Evolutionary conservation across 2,329 filamentous ascomycete species (phyloP), one percentile per base, ranked within the genome.

Genomic region (Zopfia rhizophila): DNA sequence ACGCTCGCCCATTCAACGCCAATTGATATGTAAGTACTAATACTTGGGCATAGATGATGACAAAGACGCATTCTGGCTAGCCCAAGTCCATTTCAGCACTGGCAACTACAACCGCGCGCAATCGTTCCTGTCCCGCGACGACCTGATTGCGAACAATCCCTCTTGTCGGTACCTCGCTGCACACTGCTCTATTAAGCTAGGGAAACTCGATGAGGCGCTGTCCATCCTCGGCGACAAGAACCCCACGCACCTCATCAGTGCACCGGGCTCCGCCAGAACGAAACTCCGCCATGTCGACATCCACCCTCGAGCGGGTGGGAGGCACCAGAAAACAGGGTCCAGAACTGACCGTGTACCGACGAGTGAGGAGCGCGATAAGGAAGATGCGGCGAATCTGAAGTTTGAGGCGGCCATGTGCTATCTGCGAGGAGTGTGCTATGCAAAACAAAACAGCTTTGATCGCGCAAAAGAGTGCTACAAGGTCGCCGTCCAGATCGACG

Each of bases 401-500:
- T 96, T 94, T 61, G 93, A 99, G 74, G 94, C 94, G 0, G 91
- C 89, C 65, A 99, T 99, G 92, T 99, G 94, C 75, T 96, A 96
- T 69, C 77, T 99, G 39, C 82, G 94, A 17, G 94, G 94, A 4
- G 82, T 96, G 37, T 97, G 95, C 78, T 97, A 91, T 69, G 92
- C 94, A 5, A 96, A 96, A 73, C 90, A 96, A 70, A 99, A 97
- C 72, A 90, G 93, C 18, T 97, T 97, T 63, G 94, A 99, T 69
- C 87, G 91, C 23, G 94, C 94, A 39, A 97, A 97, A 71, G 92
- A 97, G 63, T 97, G 94, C 75, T 99, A 97, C 80, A 97, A 97
- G 76, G 91, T 96, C 63, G 94, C 94, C 2, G 91, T 97, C 32
- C 86, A 90, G 51, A 97, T 99, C 65, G 94, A 99, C 67, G 92